A percentile compares a stretch with the other conserved stretches of the same genome.
Conservation (phyloP, 805 yeast species). For the Wickerhamomyces mucosus region DNA sequence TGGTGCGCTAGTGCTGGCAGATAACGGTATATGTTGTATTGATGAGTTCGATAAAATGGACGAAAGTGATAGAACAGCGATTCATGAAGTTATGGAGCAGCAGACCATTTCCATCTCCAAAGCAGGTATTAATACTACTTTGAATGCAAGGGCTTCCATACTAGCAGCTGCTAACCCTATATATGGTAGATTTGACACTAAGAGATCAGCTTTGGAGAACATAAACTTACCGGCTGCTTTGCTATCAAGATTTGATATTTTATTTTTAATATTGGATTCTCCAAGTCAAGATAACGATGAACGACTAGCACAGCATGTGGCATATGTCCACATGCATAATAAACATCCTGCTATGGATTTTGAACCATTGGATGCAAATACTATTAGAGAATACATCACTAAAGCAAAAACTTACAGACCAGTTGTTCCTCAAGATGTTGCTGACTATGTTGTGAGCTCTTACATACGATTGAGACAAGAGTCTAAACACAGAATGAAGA, state of each 20-base stretch:
- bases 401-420: constrained; percentile 83
- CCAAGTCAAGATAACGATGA: constrained; percentile 77
- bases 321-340: constrained; percentile 92
- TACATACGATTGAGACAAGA: constrained; percentile 92
- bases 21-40: constrained; percentile 96
- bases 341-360: constrained; percentile 71
- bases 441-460: constrained; percentile 75
- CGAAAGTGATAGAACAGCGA: constrained; percentile 92
- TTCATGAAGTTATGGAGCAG: constrained; percentile 99
- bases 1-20: constrained; percentile 94
- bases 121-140: constrained; percentile 94
- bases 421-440: constrained; percentile 70
- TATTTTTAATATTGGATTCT: constrained; percentile 78
- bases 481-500: constrained; percentile 64
- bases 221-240: constrained; percentile 95
- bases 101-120: constrained; percentile 95
- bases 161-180: constrained; percentile 98
- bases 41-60: constrained; percentile 99
- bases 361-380: constrained; percentile 67
- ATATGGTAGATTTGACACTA: constrained; percentile 89
- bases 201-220: constrained; percentile 85
- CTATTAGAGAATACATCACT: constrained; percentile 82
- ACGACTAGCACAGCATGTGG: constrained; percentile 84
- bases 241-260: constrained; percentile 85
- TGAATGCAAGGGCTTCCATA: constrained; percentile 92